A percentile compares a stretch with the other conserved stretches of the same genome.
Evolutionary conservation across 768 basidiomycete genomes (phyloP).

Genomic region (Russula dissimulans): DNA sequence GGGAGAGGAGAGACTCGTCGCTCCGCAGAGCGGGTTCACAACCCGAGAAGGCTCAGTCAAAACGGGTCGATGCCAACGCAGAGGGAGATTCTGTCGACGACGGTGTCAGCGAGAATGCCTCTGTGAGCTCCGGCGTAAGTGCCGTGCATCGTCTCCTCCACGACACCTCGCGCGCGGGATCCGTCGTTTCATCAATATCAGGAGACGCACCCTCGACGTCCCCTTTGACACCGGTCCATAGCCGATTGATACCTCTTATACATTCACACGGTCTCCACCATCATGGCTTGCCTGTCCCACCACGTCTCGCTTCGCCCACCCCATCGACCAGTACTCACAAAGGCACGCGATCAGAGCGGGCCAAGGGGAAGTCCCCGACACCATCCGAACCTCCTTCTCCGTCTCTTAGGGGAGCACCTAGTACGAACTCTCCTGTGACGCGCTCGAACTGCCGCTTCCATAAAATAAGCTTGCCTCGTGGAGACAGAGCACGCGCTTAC

Average conservation of each 20-base stretch:
- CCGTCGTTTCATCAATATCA: slow-evolving; percentile 33
- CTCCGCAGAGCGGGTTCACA: neutral
- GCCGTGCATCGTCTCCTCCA: slow-evolving; percentile 30
- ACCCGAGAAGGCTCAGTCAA: slow-evolving; percentile 1
- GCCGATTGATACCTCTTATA: slow-evolving; percentile 19
- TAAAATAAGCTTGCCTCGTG: slow-evolving; percentile 51
- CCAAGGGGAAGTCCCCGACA: slow-evolving; percentile 4
- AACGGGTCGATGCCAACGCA: neutral
- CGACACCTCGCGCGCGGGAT: slow-evolving; percentile 33
- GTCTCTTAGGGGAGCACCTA: neutral
- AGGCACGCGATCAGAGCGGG: slow-evolving; percentile 12
- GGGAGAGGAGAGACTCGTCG: neutral
- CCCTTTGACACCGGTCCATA: slow-evolving; percentile 19
- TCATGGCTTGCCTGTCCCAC: slow-evolving; percentile 18
- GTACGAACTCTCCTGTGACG: slow-evolving; percentile 42
- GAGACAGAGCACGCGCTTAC: slow-evolving; percentile 41
- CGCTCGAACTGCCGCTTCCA: slow-evolving; percentile 66
- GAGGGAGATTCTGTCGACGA: slow-evolving; percentile 19
- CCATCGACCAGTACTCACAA: neutral
- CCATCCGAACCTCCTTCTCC: slow-evolving; percentile 6
- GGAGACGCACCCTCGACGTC: slow-evolving; percentile 21
- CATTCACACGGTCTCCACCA: slow-evolving; percentile 26
- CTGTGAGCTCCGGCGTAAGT: slow-evolving; percentile 33
- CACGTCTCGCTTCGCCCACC: slow-evolving; percentile 7
- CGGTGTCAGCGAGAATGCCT: slow-evolving; percentile 23